Base-by-base conservation (phyloP, 148 eudicot species). In the Pouteria glomerata region DNA sequence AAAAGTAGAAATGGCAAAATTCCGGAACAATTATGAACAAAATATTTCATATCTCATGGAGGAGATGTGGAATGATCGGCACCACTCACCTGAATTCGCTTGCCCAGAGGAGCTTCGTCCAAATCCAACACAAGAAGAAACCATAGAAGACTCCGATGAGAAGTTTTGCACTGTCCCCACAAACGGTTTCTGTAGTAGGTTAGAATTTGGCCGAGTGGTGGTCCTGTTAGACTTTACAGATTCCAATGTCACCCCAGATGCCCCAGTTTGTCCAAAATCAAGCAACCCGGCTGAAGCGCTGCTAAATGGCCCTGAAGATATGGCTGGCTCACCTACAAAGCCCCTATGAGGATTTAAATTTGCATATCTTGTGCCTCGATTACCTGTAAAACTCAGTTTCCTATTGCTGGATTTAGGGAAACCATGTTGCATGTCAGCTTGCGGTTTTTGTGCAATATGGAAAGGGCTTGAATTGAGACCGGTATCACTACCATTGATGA, bases 81-180 rank as follows among this genome's bases (percentile, higher is more conserved):
- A 63, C 34, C 41, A 5, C 73, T 70, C 48, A 81, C 84, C 81
- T 57, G 74, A 57, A 72, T 65, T 55, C 23, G 41, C 73, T 69
- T 52, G 74, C 53, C 15, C 47, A 27, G 23, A 16, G 31, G 80
- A 44, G 64, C 69, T 72, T 52, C 73, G 70, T 60, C 31, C 41
- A 30, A 41, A 19, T 52, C 63, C 24, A 8, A 7, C 42, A 59
- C 33, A 69, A 68, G 64, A 53, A 47, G 47, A 19, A 68, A 35
- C 66, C 50, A 41, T 13, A 15, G 44, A 63, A 63, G 72, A 63
- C 39, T 58, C 66, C 0, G 68, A 13, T 41, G 64, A 51, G 45
- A 62, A 18, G 69, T 66, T 77, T n/a, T 47, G 62, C 66, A 27
- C 37, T 66, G 61, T 52, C 66, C 39, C 33, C 37, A 29, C 68